Evolutionary conservation across 768 basidiomycete species (phyloP).

Genomic region (Russula olivacea): DNA sequence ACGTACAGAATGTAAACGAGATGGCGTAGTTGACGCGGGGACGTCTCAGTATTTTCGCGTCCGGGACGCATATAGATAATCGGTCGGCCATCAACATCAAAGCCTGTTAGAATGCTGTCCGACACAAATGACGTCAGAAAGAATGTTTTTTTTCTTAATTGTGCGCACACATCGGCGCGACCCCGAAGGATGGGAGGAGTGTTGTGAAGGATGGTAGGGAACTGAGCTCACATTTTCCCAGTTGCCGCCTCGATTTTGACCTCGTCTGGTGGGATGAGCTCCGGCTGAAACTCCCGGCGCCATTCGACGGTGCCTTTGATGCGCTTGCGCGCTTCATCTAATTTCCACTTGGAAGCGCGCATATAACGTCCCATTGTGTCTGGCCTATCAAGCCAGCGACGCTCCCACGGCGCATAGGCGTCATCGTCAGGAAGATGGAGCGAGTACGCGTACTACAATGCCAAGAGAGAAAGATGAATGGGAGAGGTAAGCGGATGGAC

Average conservation of each 20-base stretch:
- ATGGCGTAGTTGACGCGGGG: slow-evolving; percentile 75
- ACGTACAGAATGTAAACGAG: slow-evolving; percentile 82
- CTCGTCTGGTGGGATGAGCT: slow-evolving; percentile 76
- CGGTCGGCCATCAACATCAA: slow-evolving; percentile 81
- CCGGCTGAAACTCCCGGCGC: slow-evolving; percentile 80
- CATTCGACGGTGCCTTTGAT: slow-evolving; percentile 77
- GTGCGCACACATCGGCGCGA: neutral
- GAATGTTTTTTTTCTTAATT: neutral
- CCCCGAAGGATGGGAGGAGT: neutral
- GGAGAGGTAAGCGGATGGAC: neutral
- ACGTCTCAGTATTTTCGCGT: slow-evolving; percentile 73
- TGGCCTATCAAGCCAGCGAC: slow-evolving; percentile 62
- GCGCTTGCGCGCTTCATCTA: slow-evolving; percentile 69
- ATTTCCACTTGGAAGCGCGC: slow-evolving; percentile 81
- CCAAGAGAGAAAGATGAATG: neutral
- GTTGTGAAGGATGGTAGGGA: neutral
- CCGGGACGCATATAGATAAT: slow-evolving; percentile 88
- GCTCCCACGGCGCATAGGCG: slow-evolving; percentile 71
- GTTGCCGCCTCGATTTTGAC: slow-evolving; percentile 75
- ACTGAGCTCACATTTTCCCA: slow-evolving; percentile 69
- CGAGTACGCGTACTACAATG: slow-evolving; percentile 56
- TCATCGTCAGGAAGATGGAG: slow-evolving; percentile 60
- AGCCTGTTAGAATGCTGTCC: slow-evolving; percentile 70
- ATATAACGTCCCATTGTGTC: slow-evolving; percentile 73
- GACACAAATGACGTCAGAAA: neutral